phyloP scores from a whole-genome alignment of 495 filamentous ascomycete species.

The Apodospora peruviana region DNA sequence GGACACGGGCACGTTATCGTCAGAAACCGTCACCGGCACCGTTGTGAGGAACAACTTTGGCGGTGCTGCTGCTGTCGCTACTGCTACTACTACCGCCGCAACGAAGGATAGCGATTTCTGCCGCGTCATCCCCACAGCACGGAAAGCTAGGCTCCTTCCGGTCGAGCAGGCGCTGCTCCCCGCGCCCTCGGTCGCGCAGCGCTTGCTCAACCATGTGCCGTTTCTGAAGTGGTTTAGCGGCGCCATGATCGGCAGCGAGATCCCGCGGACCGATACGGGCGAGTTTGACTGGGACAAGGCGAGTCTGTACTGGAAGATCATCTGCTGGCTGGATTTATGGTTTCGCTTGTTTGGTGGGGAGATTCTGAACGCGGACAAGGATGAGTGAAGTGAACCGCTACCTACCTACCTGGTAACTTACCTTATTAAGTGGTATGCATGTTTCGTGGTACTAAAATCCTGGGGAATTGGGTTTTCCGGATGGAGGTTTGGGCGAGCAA shows the following conservation, averaged over 20 bases:
- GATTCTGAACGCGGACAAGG: constrained; percentile 43
- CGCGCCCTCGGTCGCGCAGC: constrained; percentile 53
- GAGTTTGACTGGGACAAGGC: constrained; percentile 71
- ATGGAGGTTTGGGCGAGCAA: too few species aligned
- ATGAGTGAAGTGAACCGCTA: too few species aligned
- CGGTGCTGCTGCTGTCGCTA: constrained; percentile 3
- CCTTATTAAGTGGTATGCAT: too few species aligned
- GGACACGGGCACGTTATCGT: constrained; percentile 46
- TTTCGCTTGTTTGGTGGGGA: constrained; percentile 46
- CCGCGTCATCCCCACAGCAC: constrained; percentile 40
- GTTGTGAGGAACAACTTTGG: constrained; percentile 5
- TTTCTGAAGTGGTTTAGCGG: constrained; percentile 65
- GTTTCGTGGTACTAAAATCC: too few species aligned
- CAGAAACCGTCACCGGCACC: constrained; percentile 54
- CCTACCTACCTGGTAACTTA: too few species aligned
- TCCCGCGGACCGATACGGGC: constrained; percentile 72
- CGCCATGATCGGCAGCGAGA: constrained; percentile 73
- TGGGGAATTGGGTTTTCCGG: too few species aligned
- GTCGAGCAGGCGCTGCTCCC: constrained; percentile 63
- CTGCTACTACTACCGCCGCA: neutral
- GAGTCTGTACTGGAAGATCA: constrained; percentile 68
- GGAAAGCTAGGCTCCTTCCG: constrained; percentile 42
- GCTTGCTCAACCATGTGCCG: constrained; percentile 55
- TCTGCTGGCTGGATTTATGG: constrained; percentile 45
- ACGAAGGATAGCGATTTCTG: constrained; percentile 25